Evolutionary conservation across 2,329 filamentous ascomycete species (phyloP), one percentile per base, ranked within the genome.

Genomic region (Knufia fluminis): DNA sequence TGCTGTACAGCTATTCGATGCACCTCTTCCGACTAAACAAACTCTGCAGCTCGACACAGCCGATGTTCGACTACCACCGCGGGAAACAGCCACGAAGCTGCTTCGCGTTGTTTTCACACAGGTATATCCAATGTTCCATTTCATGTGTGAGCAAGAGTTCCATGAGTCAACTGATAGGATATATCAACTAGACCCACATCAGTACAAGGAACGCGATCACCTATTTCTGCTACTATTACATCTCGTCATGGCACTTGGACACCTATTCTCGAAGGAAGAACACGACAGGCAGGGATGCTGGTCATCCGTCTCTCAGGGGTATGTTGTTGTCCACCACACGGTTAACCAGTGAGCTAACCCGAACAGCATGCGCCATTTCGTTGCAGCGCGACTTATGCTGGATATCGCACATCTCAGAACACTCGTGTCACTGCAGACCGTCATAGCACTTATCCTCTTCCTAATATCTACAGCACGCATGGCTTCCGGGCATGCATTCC

Each of bases 381-480:
- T 53, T 14, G 46, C 50, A 16, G 52, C 54, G n/a, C 49, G 50
- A 17, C 28, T 44, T n/a, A 54, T 54, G 52, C 41, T 51, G 6
- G 47, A 56, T 16, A 47, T 56, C 40, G 45, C 48, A 26, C 47
- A 42, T 12, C 50, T 51, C 33, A 48, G 49, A 2, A 49, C 48
- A n/a, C 32, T 56, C 16, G 42, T 49, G 14, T 23, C 43, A 6
- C 31, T 56, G 23, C 54, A 56, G 33, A 51, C 50, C 1, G 12
- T 54, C 14, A 35, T 56, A 10, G 43, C 41, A 12, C 47, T 56
- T n/a, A 36, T 49, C 12, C 45, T 56, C 4, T 56, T 56, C 39
- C 43, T 54, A 14, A 53, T 54, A n/a, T 56, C 54, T 4, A 54
- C 54, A 1, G 52, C 52, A 19, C 47, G 54, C 22, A 39, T 56